phyloP scores from a whole-genome alignment of 1,139 yeast genomes.

The Blastobotrys ciferrii region DNA sequence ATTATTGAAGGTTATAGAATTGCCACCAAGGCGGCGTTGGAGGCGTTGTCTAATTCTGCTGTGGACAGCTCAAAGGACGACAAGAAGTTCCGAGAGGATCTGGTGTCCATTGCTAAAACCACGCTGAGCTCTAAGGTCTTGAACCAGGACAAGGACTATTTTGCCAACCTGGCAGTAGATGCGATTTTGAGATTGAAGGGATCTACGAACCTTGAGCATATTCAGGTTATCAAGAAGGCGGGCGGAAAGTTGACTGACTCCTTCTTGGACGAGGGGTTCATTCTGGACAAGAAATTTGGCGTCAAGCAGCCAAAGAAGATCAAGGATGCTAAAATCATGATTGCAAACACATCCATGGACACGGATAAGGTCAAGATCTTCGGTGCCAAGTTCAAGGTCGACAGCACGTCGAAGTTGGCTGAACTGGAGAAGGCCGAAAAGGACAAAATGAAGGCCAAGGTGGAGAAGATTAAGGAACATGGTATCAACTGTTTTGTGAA shows the following conservation, averaged over 20 bases:
- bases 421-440: slow-evolving; percentile 95
- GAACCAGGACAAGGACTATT: slow-evolving; percentile 90
- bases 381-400: slow-evolving; percentile 97
- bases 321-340: slow-evolving; percentile 79
- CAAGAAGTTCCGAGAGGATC: slow-evolving; percentile 69
- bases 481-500: slow-evolving; percentile 90
- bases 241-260: slow-evolving; percentile 94
- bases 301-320: slow-evolving; percentile 88
- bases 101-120: slow-evolving; percentile 84
- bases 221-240: slow-evolving; percentile 86
- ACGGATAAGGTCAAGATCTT: slow-evolving; percentile 96
- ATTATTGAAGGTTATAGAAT: slow-evolving; percentile 93
- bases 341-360: slow-evolving; percentile 96
- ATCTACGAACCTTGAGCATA: slow-evolving; percentile 90
- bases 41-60: slow-evolving; percentile 74
- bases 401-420: slow-evolving; percentile 90
- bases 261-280: slow-evolving; percentile 92
- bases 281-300: slow-evolving; percentile 88
- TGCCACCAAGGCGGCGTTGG: slow-evolving; percentile 78
- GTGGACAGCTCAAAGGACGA: slow-evolving; percentile 66
- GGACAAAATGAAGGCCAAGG: slow-evolving; percentile 86
- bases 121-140: slow-evolving; percentile 90
- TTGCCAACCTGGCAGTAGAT: slow-evolving; percentile 87
- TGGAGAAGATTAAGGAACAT: slow-evolving; percentile 77
- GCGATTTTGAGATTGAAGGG: slow-evolving; percentile 91